Percentiles rank a stretch among this genome's conserved stretches.
phyloP scores from a whole-genome alignment of 2,329 filamentous ascomycete species.

The Epichloe hybrida region DNA sequence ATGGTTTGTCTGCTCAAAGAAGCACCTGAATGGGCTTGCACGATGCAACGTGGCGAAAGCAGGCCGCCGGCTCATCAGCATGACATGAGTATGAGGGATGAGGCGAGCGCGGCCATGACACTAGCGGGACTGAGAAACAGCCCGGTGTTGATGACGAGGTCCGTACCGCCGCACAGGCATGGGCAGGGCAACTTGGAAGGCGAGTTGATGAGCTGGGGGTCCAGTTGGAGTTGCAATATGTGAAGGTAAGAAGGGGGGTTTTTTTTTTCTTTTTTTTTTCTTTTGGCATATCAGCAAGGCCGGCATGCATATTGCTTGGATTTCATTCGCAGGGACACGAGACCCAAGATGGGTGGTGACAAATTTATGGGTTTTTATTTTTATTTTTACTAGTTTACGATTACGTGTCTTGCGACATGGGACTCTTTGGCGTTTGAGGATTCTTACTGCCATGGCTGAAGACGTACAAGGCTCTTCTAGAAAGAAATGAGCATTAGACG shows the following conservation, averaged over 20 bases:
- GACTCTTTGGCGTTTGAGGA: neutral
- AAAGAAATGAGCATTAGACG: neutral
- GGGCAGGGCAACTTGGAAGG: constrained; percentile 2
- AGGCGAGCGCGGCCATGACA: constrained; percentile 8
- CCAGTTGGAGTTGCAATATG: constrained; percentile 9
- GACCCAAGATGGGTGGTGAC: too few relatives aligned
- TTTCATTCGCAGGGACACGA: too few relatives aligned
- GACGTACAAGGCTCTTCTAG: neutral
- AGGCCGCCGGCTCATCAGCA: neutral
- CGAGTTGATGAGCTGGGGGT: constrained; percentile 10
- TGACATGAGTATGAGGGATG: constrained; percentile 3
- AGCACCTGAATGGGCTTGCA: constrained; percentile 7
- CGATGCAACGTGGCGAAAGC: constrained; percentile 1
- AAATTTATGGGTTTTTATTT: too few relatives aligned
- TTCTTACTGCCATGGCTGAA: neutral
- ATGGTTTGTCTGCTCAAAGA: constrained; percentile 11
- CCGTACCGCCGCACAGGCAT: neutral
- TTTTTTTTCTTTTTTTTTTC: too few relatives aligned
- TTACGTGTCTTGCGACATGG: neutral
- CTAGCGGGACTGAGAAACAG: constrained; percentile 13
- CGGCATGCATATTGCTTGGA: too few relatives aligned
- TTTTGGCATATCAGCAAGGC: too few relatives aligned
- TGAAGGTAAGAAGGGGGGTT: neutral
- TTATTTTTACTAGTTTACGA: neutral
- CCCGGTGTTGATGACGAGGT: constrained; percentile 3